phyloP scores from a whole-genome alignment of 2,329 filamentous ascomycete species.

The Macrophomina pseudophaseolina region DNA sequence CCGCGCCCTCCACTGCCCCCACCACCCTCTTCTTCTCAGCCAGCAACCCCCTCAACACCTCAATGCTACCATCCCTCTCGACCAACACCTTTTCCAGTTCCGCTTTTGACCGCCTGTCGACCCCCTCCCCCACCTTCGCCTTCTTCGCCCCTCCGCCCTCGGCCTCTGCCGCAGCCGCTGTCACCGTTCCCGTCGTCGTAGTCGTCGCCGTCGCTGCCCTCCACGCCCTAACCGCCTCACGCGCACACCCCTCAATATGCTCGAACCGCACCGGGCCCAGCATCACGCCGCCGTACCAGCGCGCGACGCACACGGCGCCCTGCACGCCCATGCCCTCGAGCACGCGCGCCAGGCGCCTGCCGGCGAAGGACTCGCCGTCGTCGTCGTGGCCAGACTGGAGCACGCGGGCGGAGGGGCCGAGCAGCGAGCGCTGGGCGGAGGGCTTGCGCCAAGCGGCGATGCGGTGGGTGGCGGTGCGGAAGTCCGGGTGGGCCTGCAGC shows the following conservation, averaged over 20 bases:
- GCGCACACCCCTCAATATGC: conserved; percentile 57
- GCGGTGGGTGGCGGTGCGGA: conserved; percentile 55
- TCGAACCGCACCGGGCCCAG: conserved; percentile 59
- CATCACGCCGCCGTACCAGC: conserved; percentile 61
- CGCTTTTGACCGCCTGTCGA: conserved; percentile 35
- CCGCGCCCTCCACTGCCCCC: conserved; percentile 10
- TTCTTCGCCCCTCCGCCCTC: conserved; percentile 44
- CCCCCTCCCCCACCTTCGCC: conserved; percentile 31
- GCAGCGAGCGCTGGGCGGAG: conserved; percentile 53
- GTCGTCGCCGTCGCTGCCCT: conserved; percentile 37
- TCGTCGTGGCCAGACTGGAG: conserved; percentile 54
- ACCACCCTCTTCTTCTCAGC: conserved; percentile 45
- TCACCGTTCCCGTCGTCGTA: conserved; percentile 34
- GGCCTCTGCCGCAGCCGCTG: conserved; percentile 28
- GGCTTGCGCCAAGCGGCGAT: conserved; percentile 58
- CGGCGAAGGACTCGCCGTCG: conserved; percentile 60
- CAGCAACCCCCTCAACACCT: conserved; percentile 52
- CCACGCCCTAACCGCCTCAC: conserved; percentile 54
- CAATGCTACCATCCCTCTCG: conserved; percentile 56
- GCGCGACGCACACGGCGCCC: conserved; percentile 57
- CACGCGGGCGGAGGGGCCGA: conserved; percentile 40
- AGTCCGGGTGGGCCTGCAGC: conserved; percentile 52
- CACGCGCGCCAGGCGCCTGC: conserved; percentile 53
- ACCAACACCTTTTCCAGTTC: conserved; percentile 42
- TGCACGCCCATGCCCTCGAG: conserved; percentile 51